Conservation (phyloP, 1,284 basidiomycete species). For the Boletus albobrunnescens region DNA sequence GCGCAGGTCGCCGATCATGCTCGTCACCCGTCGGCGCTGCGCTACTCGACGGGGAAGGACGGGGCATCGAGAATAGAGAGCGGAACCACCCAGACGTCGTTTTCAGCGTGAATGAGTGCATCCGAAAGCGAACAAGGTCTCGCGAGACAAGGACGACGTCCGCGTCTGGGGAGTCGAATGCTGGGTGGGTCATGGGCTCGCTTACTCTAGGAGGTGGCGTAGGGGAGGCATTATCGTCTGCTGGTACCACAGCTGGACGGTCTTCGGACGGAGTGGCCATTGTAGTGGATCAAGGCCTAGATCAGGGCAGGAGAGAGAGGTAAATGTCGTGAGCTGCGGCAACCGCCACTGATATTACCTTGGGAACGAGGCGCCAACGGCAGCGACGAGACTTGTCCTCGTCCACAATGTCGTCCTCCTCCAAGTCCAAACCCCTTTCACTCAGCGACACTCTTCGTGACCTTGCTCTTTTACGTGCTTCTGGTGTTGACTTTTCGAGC, state of each 20-base stretch:
- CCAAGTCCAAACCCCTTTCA: slow-evolving; percentile 50
- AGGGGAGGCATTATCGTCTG: background rate
- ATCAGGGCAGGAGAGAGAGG: too few relatives aligned
- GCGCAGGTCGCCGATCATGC: slow-evolving; percentile 36
- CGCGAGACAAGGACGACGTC: slow-evolving; percentile 48
- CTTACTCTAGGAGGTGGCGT: background rate
- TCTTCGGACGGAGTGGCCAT: slow-evolving; percentile 22
- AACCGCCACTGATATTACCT: background rate
- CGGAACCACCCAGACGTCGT: slow-evolving; percentile 58
- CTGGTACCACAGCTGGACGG: background rate
- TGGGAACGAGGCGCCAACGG: background rate
- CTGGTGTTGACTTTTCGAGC: slow-evolving; percentile 49
- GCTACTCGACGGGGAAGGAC: slow-evolving; percentile 17
- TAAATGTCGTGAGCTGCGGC: background rate
- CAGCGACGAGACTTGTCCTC: background rate
- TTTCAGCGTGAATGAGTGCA: slow-evolving; percentile 53
- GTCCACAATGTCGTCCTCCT: slow-evolving; percentile 31
- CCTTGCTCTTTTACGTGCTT: slow-evolving; percentile 63
- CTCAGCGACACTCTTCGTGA: slow-evolving; percentile 64
- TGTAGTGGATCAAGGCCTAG: too few relatives aligned
- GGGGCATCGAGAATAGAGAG: slow-evolving; percentile 56
- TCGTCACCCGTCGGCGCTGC: background rate
- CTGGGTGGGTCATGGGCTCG: slow-evolving; percentile 38
- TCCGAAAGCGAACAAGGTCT: slow-evolving; percentile 48
- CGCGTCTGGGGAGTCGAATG: slow-evolving; percentile 45